Evolutionary conservation across 345 rosid genomes (phyloP).

Genomic region (Syzygium aqueum): DNA sequence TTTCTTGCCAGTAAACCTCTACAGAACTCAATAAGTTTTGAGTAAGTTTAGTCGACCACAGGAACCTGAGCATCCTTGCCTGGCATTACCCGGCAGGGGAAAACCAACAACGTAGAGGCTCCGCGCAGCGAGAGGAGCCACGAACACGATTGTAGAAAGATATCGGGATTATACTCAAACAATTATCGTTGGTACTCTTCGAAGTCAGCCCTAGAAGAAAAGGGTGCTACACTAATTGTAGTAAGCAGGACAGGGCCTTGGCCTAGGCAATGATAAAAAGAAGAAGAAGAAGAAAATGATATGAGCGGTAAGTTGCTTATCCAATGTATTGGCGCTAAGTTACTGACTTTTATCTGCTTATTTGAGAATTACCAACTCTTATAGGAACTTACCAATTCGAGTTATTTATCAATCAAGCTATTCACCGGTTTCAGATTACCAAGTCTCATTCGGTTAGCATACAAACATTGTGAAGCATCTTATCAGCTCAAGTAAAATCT

Average conservation of each 20-base stretch:
- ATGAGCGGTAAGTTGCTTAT: not conserved
- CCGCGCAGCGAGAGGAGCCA: too few relatives aligned
- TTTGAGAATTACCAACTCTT: not conserved
- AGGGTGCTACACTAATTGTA: too few relatives aligned
- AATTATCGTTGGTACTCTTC: too few relatives aligned
- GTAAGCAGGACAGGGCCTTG: too few relatives aligned
- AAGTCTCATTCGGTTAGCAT: not conserved
- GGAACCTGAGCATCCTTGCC: too few relatives aligned
- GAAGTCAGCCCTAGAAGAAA: too few relatives aligned
- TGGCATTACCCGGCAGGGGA: too few relatives aligned
- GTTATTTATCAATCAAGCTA: not conserved
- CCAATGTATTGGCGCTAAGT: not conserved
- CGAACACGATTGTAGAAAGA: too few relatives aligned
- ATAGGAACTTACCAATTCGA: not conserved
- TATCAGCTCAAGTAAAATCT: not conserved
- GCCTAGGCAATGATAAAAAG: too few relatives aligned
- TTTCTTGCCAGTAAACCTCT: not conserved
- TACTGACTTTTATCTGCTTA: not conserved
- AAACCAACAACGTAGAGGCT: too few relatives aligned
- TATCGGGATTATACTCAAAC: too few relatives aligned
- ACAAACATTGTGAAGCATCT: not conserved
- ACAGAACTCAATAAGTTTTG: fast-evolving
- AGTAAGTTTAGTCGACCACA: not conserved
- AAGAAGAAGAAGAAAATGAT: not conserved
- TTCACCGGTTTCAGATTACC: too few relatives aligned